phyloP scores from a whole-genome alignment of 495 filamentous ascomycete genomes.

The Oidiodendron maius region DNA sequence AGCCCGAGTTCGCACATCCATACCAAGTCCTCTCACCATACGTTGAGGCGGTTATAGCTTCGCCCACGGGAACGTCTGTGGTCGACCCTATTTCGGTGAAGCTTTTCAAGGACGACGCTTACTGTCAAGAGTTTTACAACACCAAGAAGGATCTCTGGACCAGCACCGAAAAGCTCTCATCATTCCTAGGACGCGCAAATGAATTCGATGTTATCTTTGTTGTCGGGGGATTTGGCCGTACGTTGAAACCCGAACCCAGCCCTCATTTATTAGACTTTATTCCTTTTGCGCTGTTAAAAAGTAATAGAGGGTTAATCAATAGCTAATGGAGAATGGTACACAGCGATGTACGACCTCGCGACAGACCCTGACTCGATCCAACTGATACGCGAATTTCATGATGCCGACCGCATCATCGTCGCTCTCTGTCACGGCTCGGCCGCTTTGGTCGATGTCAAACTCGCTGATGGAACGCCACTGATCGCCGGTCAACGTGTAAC shows the following conservation, averaged over 20 bases:
- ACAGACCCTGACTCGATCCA: slow-evolving; percentile 40
- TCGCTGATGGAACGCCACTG: slow-evolving; percentile 42
- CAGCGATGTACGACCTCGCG: slow-evolving; percentile 66
- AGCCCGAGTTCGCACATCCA: slow-evolving; percentile 69
- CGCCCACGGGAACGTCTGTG: slow-evolving; percentile 57
- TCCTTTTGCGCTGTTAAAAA: neutral
- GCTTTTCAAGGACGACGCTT: slow-evolving; percentile 46
- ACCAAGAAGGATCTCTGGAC: slow-evolving; percentile 54
- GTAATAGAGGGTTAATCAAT: no score
- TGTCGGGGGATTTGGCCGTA: slow-evolving; percentile 71
- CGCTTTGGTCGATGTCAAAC: slow-evolving; percentile 52
- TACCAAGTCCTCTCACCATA: slow-evolving; percentile 49
- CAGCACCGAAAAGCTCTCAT: slow-evolving; percentile 46
- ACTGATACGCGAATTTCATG: slow-evolving; percentile 54
- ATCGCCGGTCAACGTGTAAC: slow-evolving; percentile 52
- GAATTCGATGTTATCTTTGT: slow-evolving; percentile 67
- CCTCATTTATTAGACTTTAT: no score
- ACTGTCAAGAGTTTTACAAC: slow-evolving; percentile 43
- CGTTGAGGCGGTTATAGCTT: slow-evolving; percentile 52
- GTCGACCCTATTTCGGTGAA: slow-evolving; percentile 61
- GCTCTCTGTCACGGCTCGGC: slow-evolving; percentile 66
- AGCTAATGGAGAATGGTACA: slow-evolving; percentile 1
- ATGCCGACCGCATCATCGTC: slow-evolving; percentile 50
- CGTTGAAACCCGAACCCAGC: no score
- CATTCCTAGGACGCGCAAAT: slow-evolving; percentile 40